Evolutionary conservation across 2,329 filamentous ascomycete species (phyloP).

Genomic region (Zelopaecilomyces penicillatus): DNA sequence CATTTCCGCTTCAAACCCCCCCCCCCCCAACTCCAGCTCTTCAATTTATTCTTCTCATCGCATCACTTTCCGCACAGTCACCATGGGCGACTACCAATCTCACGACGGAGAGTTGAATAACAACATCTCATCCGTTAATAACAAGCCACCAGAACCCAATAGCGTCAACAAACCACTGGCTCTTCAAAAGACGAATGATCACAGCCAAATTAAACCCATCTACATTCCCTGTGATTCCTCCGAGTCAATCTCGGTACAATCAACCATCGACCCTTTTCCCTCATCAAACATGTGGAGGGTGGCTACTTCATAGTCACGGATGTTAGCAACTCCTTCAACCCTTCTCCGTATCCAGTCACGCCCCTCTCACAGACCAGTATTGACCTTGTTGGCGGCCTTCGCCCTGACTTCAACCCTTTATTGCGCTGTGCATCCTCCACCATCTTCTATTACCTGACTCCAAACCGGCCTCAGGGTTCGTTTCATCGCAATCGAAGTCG

Average conservation of each 20-base stretch:
- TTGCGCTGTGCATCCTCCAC: conserved; percentile 48
- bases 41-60: no score
- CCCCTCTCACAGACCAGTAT: conserved; percentile 29
- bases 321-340: conserved; percentile 39
- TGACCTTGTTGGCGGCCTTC: conserved; percentile 21
- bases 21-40: no score
- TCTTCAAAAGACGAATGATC: no score
- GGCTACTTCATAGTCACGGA: conserved; percentile 59
- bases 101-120: no score
- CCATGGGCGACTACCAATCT: no score
- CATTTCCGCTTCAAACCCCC: no score
- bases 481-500: conserved; percentile 57
- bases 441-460: conserved; percentile 58
- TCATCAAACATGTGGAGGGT: conserved; percentile 48
- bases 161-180: neutral
- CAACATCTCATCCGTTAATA: no score
- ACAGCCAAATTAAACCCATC: conserved; percentile 1
- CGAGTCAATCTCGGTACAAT: conserved; percentile 9
- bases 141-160: no score
- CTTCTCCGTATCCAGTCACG: conserved; percentile 34
- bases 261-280: conserved; percentile 26
- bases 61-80: no score
- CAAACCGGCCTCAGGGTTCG: conserved; percentile 42
- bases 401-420: conserved; percentile 28
- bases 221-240: conserved; percentile 1